Conservation (phyloP, 257 asterid genomes). For the Solanum paucissectum region DNA sequence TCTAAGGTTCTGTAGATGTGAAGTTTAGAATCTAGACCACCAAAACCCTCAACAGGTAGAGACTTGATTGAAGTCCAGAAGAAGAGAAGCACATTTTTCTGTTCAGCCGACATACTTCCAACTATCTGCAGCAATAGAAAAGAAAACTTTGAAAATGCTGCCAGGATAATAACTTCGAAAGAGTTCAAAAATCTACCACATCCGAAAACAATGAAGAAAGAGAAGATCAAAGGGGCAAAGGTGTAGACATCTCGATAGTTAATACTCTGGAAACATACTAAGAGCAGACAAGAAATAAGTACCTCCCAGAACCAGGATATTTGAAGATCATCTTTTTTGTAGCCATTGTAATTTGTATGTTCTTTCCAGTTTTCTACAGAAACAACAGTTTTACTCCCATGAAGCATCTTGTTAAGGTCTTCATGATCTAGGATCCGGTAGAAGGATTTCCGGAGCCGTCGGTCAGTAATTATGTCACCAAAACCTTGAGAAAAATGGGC, state of each 20-base stretch:
- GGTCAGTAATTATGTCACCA: slow-evolving; percentile 34
- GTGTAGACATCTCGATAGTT: neutral
- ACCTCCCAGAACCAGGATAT: slow-evolving; percentile 96
- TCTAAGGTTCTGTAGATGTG: slow-evolving; percentile 39
- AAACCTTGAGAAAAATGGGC: slow-evolving; percentile 54
- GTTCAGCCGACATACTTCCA: slow-evolving; percentile 52
- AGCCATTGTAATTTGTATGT: slow-evolving; percentile 72
- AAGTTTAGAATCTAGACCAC: slow-evolving; percentile 72
- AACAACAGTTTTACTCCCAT: slow-evolving; percentile 63
- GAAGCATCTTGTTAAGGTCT: slow-evolving; percentile 77
- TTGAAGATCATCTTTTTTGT: slow-evolving; percentile 51
- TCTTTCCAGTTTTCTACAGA: slow-evolving; percentile 84
- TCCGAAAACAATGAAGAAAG: neutral
- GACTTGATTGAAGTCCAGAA: slow-evolving; percentile 88
- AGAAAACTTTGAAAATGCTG: neutral
- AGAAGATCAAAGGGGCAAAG: neutral
- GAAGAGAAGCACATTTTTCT: slow-evolving; percentile 67
- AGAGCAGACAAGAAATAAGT: neutral
- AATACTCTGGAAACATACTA: neutral
- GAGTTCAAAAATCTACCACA: neutral
- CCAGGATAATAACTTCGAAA: neutral
- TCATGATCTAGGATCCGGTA: slow-evolving; percentile 54
- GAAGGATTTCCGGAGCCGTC: slow-evolving; percentile 30
- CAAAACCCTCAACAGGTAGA: slow-evolving; percentile 74
- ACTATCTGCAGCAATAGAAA: slow-evolving; percentile 34